phyloP scores from a whole-genome alignment of 768 basidiomycete genomes.

The Suillus subluteus region DNA sequence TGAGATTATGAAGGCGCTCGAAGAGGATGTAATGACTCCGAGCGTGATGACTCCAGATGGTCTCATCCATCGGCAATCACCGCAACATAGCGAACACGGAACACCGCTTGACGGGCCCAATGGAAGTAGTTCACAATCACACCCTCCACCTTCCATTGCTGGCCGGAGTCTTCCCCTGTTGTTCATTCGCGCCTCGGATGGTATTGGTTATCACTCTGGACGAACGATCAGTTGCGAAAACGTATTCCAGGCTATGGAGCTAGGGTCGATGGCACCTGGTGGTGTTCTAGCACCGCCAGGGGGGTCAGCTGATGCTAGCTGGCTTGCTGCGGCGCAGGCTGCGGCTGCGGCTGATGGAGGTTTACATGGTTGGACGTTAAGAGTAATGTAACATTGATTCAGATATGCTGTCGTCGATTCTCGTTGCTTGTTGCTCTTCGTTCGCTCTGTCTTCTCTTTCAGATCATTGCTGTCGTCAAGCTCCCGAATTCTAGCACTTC shows the following conservation, averaged over 20 bases:
- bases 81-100: constrained; percentile 41
- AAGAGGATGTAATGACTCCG: constrained; percentile 64
- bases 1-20: constrained; percentile 78
- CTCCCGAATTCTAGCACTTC: constrained; percentile 5
- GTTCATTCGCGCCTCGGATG: constrained; percentile 81
- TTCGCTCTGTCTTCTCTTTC: constrained; percentile 27
- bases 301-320: constrained; percentile 59
- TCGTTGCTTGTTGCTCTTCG: constrained; percentile 18
- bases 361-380: constrained; percentile 78
- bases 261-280: constrained; percentile 50
- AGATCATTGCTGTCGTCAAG: constrained; percentile 12
- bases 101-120: constrained; percentile 31
- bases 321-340: constrained; percentile 77
- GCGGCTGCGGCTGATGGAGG: constrained; percentile 67
- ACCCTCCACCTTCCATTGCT: constrained; percentile 53
- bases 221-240: constrained; percentile 84
- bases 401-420: constrained; percentile 27
- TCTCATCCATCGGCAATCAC: constrained; percentile 15
- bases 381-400: constrained; percentile 62
- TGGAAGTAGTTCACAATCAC: constrained; percentile 28
- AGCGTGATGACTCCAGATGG: constrained; percentile 39
- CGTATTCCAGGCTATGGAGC: constrained; percentile 71
- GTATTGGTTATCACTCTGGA: constrained; percentile 90
- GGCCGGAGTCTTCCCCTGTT: constrained; percentile 76
- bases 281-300: constrained; percentile 49